Evolutionary conservation across 108 stramenopile genomes (phyloP).

Genomic region (Skeletonema grethae): DNA sequence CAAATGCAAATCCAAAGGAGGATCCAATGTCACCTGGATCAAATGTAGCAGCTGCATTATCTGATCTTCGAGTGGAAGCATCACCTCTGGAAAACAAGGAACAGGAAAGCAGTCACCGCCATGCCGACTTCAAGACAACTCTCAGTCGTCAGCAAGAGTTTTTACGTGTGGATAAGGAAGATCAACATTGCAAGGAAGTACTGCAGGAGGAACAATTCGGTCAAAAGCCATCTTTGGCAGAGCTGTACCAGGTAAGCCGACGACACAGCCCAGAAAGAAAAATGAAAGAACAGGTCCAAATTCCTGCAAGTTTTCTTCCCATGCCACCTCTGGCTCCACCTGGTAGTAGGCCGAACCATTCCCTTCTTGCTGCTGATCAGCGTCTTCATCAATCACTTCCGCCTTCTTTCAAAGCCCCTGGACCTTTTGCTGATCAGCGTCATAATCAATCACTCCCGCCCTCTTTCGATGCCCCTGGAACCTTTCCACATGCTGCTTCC

Average conservation of each 20-base stretch:
- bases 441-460: background rate
- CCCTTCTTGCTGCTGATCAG: background rate
- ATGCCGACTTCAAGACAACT: background rate
- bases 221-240: background rate
- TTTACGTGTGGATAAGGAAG: conserved; percentile 3
- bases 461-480: background rate
- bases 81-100: background rate
- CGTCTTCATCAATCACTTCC: background rate
- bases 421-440: background rate
- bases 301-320: background rate
- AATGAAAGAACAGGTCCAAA: background rate
- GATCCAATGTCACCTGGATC: background rate
- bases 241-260: background rate
- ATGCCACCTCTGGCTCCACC: background rate
- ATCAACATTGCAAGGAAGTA: background rate
- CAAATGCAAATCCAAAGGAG: background rate
- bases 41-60: background rate
- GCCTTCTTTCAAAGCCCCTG: background rate
- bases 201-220: background rate
- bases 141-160: conserved; percentile 5
- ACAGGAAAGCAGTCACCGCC: background rate
- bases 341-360: background rate
- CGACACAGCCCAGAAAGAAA: background rate
- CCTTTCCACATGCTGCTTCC: background rate
- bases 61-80: background rate